Conservation (phyloP, 257 asterid genomes). For the Salvia hispanica region DNA sequence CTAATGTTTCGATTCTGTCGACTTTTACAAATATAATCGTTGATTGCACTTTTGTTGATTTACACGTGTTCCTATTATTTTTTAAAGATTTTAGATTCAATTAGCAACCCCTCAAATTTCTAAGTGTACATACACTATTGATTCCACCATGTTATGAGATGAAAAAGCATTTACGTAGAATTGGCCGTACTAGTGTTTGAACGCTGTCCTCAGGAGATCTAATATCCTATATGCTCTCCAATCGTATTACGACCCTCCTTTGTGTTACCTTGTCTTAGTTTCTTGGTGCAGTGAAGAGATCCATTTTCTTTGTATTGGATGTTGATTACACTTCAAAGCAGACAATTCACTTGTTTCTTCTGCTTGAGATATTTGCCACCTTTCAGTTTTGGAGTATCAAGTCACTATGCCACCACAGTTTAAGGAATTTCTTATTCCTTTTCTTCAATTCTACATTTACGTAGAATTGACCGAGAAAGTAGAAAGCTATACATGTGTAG, state of each 20-base stretch:
- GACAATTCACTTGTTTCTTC: not conserved
- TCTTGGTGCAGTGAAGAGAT: not conserved
- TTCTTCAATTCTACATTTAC: not conserved
- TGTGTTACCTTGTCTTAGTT: not conserved
- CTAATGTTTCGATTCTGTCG: not conserved
- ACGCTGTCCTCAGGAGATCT: not conserved
- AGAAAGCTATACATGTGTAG: not conserved
- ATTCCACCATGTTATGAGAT: not conserved
- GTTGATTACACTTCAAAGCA: not conserved
- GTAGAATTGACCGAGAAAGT: not conserved
- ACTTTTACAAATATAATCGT: not conserved
- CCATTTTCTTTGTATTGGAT: not conserved
- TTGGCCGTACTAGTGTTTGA: conserved; percentile 1
- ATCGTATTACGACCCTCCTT: not conserved
- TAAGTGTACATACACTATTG: not conserved
- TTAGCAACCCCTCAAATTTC: not conserved
- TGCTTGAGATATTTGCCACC: not conserved
- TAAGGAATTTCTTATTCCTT: not conserved
- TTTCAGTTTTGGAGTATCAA: not conserved
- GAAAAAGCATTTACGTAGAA: not conserved
- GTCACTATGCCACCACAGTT: not conserved
- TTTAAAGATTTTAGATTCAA: not conserved
- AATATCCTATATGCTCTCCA: not conserved
- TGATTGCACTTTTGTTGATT: not conserved
- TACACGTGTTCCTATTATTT: not conserved